Evolutionary conservation across 129 eudicot genomes (phyloP), one percentile per base, ranked within the genome.

Genomic region (Tagetes erecta): DNA sequence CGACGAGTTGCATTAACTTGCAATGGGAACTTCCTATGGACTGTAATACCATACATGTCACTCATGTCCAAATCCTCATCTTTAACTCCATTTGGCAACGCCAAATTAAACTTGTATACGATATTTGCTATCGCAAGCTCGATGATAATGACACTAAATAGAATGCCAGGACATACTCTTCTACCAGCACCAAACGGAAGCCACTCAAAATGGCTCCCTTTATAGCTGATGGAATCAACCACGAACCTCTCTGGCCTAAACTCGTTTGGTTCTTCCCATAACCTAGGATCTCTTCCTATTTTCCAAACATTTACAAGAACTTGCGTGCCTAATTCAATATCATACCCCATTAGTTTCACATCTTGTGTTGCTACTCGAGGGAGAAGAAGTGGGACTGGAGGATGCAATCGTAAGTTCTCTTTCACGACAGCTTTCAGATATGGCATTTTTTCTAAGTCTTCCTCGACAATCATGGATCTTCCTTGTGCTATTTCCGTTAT

Each of bases 131-230:
- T 11, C 0, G 8, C 77, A 57, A 72, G 77, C 77, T 72, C 68
- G 8, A 57, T 42, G 13, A 41, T 47, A 31, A 1, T 33, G 3
- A 58, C 57, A n/a, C 77, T 10, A 44, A 57, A 72, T 4, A 34
- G 53, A 57, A 72, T 44, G 42, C 57, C 68, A 12, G 77, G 77
- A 12, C 77, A 58, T 1, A 44, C 3, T 72, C 77, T 72, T 52
- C 77, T 42, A 8, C 68, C 77, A 42, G 56, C 77, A 57, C 77
- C 68, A 12, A 72, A 72, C 42, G 77, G 77, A 72, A 57, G 56
- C 77, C 77, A 72, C 31, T 58, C 56, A 33, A 42, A 58, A 1
- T 58, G 67, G 8, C 30, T 40, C 56, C 57, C 14, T 57, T 41
- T 47, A 57, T 72, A 72, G 42, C 33, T 46, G 1, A 72, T 57